Evolutionary conservation across 2,329 filamentous ascomycete genomes (phyloP).

Genomic region (Fusarium annulatum): DNA sequence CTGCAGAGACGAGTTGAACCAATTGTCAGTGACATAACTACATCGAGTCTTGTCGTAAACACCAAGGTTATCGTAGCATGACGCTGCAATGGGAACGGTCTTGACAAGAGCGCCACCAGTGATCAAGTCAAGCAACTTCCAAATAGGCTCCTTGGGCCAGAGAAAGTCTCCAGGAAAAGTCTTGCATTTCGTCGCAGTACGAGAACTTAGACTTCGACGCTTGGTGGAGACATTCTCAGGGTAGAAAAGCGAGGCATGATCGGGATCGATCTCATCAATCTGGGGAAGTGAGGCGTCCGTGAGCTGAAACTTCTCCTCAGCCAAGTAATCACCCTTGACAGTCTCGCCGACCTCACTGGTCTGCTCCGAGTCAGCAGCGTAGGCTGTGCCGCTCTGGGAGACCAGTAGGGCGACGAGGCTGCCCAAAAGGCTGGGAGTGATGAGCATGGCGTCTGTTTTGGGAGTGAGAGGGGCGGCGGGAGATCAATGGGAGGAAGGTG

Average conservation of each 20-base stretch:
- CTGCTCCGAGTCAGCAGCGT: slow-evolving; percentile 20
- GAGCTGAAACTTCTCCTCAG: slow-evolving; percentile 33
- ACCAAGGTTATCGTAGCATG: slow-evolving; percentile 45
- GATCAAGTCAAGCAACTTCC: slow-evolving; percentile 52
- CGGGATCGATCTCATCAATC: slow-evolving; percentile 22
- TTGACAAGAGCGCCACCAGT: slow-evolving; percentile 48
- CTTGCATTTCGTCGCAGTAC: slow-evolving; percentile 43
- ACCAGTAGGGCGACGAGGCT: slow-evolving; percentile 10
- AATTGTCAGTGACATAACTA: slow-evolving; percentile 41
- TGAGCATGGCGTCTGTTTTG: slow-evolving; percentile 14
- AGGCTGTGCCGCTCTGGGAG: slow-evolving; percentile 10
- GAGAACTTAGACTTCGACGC: background rate
- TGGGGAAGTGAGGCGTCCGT: slow-evolving; percentile 21
- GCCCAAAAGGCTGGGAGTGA: slow-evolving; percentile 12
- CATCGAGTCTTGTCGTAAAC: slow-evolving; percentile 47
- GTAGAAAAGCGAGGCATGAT: slow-evolving; percentile 16
- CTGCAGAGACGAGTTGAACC: slow-evolving; percentile 43
- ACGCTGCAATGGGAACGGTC: slow-evolving; percentile 48
- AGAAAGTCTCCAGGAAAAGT: slow-evolving; percentile 48
- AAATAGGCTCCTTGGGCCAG: slow-evolving; percentile 46
- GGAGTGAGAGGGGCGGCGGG: background rate
- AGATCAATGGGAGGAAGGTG: background rate
- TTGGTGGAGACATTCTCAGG: slow-evolving; percentile 2
- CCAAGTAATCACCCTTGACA: slow-evolving; percentile 26
- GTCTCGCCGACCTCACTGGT: slow-evolving; percentile 11